These are phyloP conservation scores for Silene latifolia DNA, from an alignment of 148 eudicot genomes.

Conservation along the genomic window DNA sequence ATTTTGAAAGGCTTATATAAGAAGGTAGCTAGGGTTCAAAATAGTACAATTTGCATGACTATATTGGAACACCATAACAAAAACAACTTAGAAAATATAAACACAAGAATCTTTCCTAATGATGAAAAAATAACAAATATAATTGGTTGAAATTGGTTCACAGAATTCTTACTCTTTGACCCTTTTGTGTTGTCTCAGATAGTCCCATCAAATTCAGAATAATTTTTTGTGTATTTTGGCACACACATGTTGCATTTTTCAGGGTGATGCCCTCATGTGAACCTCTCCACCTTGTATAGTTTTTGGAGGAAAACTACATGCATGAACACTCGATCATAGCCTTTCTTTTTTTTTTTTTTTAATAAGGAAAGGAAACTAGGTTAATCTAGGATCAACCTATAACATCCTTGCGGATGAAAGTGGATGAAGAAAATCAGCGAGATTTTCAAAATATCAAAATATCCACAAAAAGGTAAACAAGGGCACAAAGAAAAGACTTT, in stretches of 20 bases:
- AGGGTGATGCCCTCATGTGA: constrained; percentile 18
- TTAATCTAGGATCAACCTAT: too few relatives aligned
- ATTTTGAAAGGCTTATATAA: constrained; percentile 16
- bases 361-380: too few relatives aligned
- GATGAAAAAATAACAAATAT: not conserved
- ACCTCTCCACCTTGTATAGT: not conserved
- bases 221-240: not conserved
- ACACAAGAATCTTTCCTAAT: constrained; percentile 15
- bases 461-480: too few relatives aligned
- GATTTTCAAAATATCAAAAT: too few relatives aligned
- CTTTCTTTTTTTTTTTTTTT: too few relatives aligned
- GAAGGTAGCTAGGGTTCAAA: not conserved
- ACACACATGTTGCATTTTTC: constrained; percentile 7
- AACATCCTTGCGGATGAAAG: too few relatives aligned
- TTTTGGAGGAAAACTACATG: not conserved
- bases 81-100: not conserved
- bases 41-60: constrained; percentile 14
- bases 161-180: not conserved
- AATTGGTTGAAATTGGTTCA: not conserved
- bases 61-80: constrained; percentile 18
- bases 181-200: not conserved
- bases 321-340: not conserved
- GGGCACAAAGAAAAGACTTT: too few relatives aligned
- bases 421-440: too few relatives aligned
- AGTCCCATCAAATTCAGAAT: constrained; percentile 21